Evolutionary conservation across 768 basidiomycete genomes (phyloP).

Genomic region (Mrakia gelida): DNA sequence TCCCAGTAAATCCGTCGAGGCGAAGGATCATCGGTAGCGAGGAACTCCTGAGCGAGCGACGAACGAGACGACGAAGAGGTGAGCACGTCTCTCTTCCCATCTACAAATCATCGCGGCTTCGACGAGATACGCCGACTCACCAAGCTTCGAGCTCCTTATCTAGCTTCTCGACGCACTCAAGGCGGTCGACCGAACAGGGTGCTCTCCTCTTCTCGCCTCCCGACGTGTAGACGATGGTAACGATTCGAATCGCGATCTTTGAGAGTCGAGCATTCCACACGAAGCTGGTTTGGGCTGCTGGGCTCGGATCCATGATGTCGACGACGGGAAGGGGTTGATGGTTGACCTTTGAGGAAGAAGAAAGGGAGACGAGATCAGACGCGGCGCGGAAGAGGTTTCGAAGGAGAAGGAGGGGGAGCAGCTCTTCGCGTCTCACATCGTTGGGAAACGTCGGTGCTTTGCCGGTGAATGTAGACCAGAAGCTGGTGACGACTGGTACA

Average conservation of each 20-base stretch:
- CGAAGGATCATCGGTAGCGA: not conserved
- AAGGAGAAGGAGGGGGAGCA: not conserved
- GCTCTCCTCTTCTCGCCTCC: not conserved
- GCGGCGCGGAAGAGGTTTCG: not conserved
- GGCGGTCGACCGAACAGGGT: not conserved
- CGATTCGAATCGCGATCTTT: not conserved
- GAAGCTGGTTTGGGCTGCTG: not conserved
- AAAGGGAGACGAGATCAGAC: not conserved
- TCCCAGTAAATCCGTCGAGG: not conserved
- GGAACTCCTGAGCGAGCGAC: not conserved
- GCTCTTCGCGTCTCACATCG: not conserved
- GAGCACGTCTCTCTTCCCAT: no score
- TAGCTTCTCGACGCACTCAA: not conserved
- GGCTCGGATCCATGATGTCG: not conserved
- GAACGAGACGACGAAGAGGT: no score
- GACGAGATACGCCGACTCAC: not conserved
- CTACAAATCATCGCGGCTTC: not conserved
- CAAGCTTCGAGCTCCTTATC: not conserved
- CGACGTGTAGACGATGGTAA: not conserved
- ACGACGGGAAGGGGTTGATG: not conserved
- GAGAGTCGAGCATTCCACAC: not conserved
- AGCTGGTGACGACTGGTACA: not conserved
- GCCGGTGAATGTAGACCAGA: not conserved
- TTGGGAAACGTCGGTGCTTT: not conserved
- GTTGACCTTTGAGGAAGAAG: not conserved